Evolutionary conservation across 2,329 filamentous ascomycete species (phyloP), one percentile per base, ranked within the genome.

Genomic region (Talaromyces piceae): DNA sequence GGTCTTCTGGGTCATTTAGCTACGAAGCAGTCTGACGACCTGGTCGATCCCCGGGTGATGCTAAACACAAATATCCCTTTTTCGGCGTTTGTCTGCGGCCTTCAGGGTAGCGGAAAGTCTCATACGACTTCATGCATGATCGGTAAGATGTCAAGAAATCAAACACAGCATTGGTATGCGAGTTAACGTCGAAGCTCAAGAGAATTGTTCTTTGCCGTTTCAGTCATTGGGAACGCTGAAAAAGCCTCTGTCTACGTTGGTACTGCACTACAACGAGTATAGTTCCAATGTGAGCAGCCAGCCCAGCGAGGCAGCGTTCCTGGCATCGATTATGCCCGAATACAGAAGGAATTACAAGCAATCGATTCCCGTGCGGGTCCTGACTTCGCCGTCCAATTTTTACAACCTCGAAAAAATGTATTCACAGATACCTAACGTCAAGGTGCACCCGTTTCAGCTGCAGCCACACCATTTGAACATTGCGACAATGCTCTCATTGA

Each of bases 21-120:
- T 18, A 46, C 47, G 23, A 33, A 45, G 11, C 51, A 50, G 22
- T 44, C 51, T 13, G 45, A 53, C 31, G 51, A 53, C 8, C 41
- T 54, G 7, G 27, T 54, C 22, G 52, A 54, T 16, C 52, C 52
- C 12, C 39, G 52, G 16, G 47, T 54, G 22, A 54, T 54, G 52
- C 52, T 54, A 12, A 54, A 54, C 27, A 54, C 52, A 5, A 54
- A 54, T 4, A 51, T 49, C 4, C 52, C 52, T 5, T 54, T 54
- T 30, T 54, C 52, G 22, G 52, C 52, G 9, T 84, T 84, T 60
- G 78, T 85, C 18, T 85, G 82, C 53, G 82, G 82, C 1, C 77
- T 77, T 1, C 81, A 84, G 58, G 82, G 81, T 0, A 78, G 75
- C 39, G 82, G 82, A 0, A 84, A 84, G 58, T 79, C 75, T 18